Evolutionary conservation across 495 filamentous ascomycete genomes (phyloP).

Genomic region (Penicillium atrosanguineum): DNA sequence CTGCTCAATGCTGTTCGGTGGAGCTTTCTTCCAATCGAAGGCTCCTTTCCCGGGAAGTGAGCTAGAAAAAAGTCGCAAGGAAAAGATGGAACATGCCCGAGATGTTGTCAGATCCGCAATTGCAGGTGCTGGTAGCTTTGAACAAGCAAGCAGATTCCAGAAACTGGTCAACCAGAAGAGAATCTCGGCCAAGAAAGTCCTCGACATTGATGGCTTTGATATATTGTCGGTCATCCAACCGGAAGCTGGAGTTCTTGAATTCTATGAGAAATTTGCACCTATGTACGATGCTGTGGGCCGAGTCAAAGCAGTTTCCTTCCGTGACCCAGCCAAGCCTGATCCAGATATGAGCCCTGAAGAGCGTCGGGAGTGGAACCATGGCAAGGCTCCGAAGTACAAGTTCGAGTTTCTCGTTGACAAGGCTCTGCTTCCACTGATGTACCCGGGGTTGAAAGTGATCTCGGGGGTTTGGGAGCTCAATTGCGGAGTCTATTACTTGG

Average conservation of each 20-base stretch:
- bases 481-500: constrained; percentile 60
- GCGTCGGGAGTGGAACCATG: constrained; percentile 25
- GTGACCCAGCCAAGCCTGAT: constrained; percentile 33
- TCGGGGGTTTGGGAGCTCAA: constrained; percentile 60
- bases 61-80: background rate
- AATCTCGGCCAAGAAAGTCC: constrained; percentile 33
- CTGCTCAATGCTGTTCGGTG: constrained; percentile 59
- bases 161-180: constrained; percentile 15
- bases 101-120: constrained; percentile 46
- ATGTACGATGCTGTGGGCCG: constrained; percentile 44
- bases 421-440: constrained; percentile 56
- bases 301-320: constrained; percentile 42
- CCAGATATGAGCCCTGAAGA: constrained; percentile 47
- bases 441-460: constrained; percentile 75
- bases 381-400: constrained; percentile 24
- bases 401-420: constrained; percentile 70
- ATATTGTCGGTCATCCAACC: constrained; percentile 47
- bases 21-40: constrained; percentile 34
- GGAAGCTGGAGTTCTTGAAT: constrained; percentile 30
- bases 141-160: constrained; percentile 31
- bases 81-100: constrained; percentile 29
- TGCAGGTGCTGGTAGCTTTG: constrained; percentile 38
- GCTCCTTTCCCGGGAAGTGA: background rate
- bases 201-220: constrained; percentile 56
- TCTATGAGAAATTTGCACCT: constrained; percentile 42